Base-by-base conservation (phyloP, 208 protist species). In the Crithidia thermophila region DNA sequence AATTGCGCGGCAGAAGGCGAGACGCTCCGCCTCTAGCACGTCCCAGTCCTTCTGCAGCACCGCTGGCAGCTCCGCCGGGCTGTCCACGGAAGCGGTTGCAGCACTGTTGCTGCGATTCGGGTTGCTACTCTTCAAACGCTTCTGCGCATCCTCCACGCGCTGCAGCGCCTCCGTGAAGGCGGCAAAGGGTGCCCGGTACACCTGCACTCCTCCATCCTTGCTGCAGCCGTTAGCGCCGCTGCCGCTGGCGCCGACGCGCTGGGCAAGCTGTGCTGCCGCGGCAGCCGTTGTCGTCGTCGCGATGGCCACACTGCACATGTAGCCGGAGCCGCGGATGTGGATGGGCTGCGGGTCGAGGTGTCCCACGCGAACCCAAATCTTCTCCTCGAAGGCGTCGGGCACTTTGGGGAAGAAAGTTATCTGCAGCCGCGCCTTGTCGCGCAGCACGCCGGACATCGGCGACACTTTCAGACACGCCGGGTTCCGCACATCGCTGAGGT, bases 341-440 rank as follows among this genome's bases (percentile, higher is more conserved):
- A 99, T 88, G 7, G 67, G 67, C 55, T 97, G 84, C 23, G 96
- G 92, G 60, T 98, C 93, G n/a, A 97, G 94, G 76, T 98, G 94
- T 13, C 91, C 94, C 13, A 98, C 90, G 51, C 93, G 84, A 8
- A 98, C 71, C 50, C 56, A 79, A 58, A 98, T 90, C 10, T 61
- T 70, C 51, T 98, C 95, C 28, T 85, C 57, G 25, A 98, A 70
- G 20, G 76, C 75, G 46, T 97, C 93, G 21, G 97, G 97, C 21
- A 97, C 71, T 10, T 80, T 65, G 2, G 97, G 94, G 5, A 47
- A 72, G 58, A 98, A 96, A 9, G 68, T 87, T 2, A 98, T 84
- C 14, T 69, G 63, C 33, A 96, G 58, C 36, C 87, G 82, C 23
- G 86, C 77, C 72, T 87, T 91, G 33, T 94, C 87, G 6, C 60